phyloP scores from a whole-genome alignment of 306 rosid species.

The Mimosa pudica region DNA sequence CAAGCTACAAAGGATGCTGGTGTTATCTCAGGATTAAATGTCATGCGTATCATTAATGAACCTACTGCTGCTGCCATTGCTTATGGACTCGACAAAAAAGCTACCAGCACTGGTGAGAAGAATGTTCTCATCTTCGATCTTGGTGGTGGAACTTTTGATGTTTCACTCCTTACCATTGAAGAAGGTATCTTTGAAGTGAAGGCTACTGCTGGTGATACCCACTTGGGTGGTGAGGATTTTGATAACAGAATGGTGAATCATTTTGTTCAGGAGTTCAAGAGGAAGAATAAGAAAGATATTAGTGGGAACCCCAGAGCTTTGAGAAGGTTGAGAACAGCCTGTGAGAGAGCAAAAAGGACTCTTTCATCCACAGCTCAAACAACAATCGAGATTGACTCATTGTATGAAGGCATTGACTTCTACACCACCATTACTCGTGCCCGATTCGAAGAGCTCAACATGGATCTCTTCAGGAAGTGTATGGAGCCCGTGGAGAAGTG shows the following conservation, averaged over 20 bases:
- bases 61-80: conserved; percentile 64
- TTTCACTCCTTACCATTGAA: conserved; percentile 55
- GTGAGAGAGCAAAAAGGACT: conserved; percentile 64
- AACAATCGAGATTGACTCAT: conserved; percentile 54
- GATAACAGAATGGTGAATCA: conserved; percentile 63
- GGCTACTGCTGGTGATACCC: conserved; percentile 63
- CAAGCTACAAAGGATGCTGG: conserved; percentile 65
- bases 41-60: conserved; percentile 58
- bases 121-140: conserved; percentile 59
- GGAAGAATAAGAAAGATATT: conserved; percentile 54
- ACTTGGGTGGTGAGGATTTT: conserved; percentile 67
- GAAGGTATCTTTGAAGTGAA: conserved; percentile 61
- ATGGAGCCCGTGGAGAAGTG: conserved; percentile 60
- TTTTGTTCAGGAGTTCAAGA: conserved; percentile 61
- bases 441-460: conserved; percentile 57
- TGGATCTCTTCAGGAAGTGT: conserved; percentile 61
- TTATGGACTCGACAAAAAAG: conserved; percentile 60
- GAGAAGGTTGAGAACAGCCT: conserved; percentile 60
- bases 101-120: conserved; percentile 40
- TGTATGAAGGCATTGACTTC: conserved; percentile 58
- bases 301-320: conserved; percentile 54
- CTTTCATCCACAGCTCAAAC: conserved; percentile 57
- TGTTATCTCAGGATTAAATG: conserved; percentile 56
- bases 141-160: conserved; percentile 64
- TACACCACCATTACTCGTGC: conserved; percentile 56